Evolutionary conservation across 2,329 filamentous ascomycete species (phyloP).

Genomic region (Talaromyces sp.): DNA sequence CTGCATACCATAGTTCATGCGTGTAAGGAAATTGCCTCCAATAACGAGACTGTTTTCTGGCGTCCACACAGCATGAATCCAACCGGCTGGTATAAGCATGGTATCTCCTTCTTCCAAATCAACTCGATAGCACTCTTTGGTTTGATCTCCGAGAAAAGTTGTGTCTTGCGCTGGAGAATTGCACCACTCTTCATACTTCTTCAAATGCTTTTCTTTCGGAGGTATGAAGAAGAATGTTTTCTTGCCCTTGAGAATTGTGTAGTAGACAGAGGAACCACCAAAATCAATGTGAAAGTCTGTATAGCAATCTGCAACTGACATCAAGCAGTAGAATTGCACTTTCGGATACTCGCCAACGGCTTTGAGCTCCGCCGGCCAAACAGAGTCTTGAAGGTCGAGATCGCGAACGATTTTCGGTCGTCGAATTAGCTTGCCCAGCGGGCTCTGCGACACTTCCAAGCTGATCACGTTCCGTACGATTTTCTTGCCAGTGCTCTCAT

Average conservation of each 20-base stretch:
- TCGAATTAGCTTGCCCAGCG: conserved; percentile 58
- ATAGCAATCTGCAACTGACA: conserved; percentile 69
- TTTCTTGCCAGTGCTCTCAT: conserved; percentile 58
- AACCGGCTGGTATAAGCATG: conserved; percentile 67
- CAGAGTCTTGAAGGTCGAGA: conserved; percentile 52
- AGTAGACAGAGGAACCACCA: conserved; percentile 67
- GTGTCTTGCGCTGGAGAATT: conserved; percentile 63
- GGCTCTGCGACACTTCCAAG: conserved; percentile 63
- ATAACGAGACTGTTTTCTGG: conserved; percentile 67
- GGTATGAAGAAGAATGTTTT: conserved; percentile 72
- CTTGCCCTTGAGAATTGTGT: conserved; percentile 65
- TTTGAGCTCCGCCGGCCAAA: conserved; percentile 50
- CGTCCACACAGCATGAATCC: conserved; percentile 71
- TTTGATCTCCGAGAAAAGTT: conserved; percentile 62
- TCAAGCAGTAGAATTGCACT: conserved; percentile 66
- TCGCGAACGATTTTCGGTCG: conserved; percentile 64
- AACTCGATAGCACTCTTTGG: conserved; percentile 64
- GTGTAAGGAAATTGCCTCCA: conserved; percentile 66
- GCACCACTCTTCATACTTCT: conserved; percentile 70
- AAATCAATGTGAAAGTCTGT: conserved; percentile 72
- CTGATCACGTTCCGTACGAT: conserved; percentile 67
- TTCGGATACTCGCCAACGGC: conserved; percentile 58
- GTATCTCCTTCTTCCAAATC: conserved; percentile 65
- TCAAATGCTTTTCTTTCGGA: conserved; percentile 64
- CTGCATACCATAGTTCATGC: conserved; percentile 64